These are phyloP conservation scores for Discostella pseudostelligera DNA, from an alignment of 108 stramenopile species.

Conservation along the genomic window DNA sequence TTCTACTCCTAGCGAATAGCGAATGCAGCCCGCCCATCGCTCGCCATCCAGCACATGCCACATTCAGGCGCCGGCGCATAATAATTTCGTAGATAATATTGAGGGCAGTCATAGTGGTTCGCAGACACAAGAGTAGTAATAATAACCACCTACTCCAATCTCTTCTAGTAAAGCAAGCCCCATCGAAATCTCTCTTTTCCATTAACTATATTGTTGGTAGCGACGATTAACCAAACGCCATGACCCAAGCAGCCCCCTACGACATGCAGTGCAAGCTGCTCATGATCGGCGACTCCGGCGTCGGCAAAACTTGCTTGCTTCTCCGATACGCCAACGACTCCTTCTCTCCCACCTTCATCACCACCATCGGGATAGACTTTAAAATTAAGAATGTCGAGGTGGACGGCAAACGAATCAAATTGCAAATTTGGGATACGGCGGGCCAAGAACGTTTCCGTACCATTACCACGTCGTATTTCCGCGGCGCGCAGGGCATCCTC, in stretches of 20 bases:
- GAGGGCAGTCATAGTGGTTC: no score
- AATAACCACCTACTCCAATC: no score
- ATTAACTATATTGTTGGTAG: no score
- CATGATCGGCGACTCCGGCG: conserved; percentile 98
- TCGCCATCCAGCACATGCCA: no score
- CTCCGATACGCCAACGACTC: conserved; percentile 99
- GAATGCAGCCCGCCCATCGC: no score
- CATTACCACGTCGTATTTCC: conserved; percentile 95
- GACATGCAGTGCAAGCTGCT: conserved; percentile 99
- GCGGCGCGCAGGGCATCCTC: conserved; percentile 96
- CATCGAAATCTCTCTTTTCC: no score
- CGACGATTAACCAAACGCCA: no score
- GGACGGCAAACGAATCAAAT: conserved; percentile 92
- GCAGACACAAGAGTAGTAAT: no score
- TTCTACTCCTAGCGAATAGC: no score
- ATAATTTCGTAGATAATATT: no score
- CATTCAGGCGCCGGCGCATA: no score
- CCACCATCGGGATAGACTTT: conserved; percentile 99
- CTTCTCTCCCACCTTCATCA: conserved; percentile 96
- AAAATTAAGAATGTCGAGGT: conserved; percentile 96
- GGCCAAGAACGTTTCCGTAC: conserved; percentile 94
- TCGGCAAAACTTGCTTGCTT: conserved; percentile 98
- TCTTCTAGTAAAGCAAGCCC: no score
- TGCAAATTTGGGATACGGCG: conserved; percentile 95
- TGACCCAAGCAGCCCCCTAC: conserved; percentile 73